Base-by-base conservation (phyloP, 192 early-diverging fungal genomes). In the Linnemannia hyalina region DNA sequence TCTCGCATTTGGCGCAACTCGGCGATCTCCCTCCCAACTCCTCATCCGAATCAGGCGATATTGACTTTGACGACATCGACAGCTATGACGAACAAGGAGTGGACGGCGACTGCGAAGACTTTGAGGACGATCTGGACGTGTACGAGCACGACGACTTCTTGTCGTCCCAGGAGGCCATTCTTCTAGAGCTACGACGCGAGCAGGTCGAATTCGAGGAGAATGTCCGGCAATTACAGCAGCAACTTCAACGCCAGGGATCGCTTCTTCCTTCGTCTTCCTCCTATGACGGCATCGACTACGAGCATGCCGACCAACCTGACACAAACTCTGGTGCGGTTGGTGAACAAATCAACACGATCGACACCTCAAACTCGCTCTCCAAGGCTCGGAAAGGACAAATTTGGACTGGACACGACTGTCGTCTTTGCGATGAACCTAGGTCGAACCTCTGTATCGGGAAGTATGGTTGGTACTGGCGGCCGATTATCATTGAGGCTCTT, bases 201-300 rank as follows among this genome's bases (percentile, higher is more conserved):
- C 84, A 86, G 36, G 75, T 86, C 29, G 84, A 86, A 65, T 86
- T 86, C 77, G 84, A 86, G 42, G 84, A 86, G 41, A 86, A 86
- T 68, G 79, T 86, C 10, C 79, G 84, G 0, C 80, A 81, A 44
- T 68, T 86, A 15, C 84, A 86, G 35, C 75, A 78, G 54, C 84
- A 86, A 52, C 52, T 86, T 23, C 75, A 81, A 52, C 74, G 75
- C 18, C 79, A 86, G 36, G 79, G 79, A 6, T 77, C 84, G 38
- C 46, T 86, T 36, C 65, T 80, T 26, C 75, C 84, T 29, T 60
- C 74, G 6, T 70, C 68, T 29, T 60, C 70, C 4, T 60, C 70
- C 10, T 65, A 73, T 23, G 74, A 80, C 44, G 47, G 38, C 26
- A 49, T 40, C 55, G 82, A 78, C 1, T 55, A 42, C 7, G 76